phyloP scores from a whole-genome alignment of 768 basidiomycete genomes.

The Amanita polypyramis region DNA sequence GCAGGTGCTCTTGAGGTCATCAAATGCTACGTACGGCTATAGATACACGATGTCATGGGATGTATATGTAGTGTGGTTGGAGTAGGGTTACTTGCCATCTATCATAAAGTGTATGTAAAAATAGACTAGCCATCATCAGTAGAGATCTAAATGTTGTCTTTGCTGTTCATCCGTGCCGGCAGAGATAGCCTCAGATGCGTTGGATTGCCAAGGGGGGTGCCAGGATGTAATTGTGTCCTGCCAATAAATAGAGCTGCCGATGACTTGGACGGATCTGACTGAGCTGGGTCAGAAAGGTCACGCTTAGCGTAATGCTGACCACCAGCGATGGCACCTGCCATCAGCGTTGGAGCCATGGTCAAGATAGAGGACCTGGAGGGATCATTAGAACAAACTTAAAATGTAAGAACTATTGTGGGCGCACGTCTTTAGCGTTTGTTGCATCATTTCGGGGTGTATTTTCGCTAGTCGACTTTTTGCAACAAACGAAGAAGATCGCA shows the following conservation, averaged over 20 bases:
- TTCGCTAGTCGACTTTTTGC: slow-evolving; percentile 63
- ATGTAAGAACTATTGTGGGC: slow-evolving; percentile 1
- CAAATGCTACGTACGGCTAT: neutral
- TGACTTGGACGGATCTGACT: slow-evolving; percentile 67
- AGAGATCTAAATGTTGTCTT: neutral
- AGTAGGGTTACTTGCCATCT: neutral
- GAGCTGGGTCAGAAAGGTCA: slow-evolving; percentile 64
- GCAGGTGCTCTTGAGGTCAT: neutral
- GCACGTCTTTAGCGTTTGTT: slow-evolving; percentile 36
- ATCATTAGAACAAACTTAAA: neutral
- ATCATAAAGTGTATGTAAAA: neutral
- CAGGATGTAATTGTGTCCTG: slow-evolving; percentile 80
- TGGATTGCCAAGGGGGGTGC: slow-evolving; percentile 62
- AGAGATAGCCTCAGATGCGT: slow-evolving; percentile 14
- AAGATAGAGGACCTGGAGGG: slow-evolving; percentile 20
- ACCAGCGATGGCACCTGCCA: slow-evolving; percentile 41
- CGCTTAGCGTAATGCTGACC: slow-evolving; percentile 56
- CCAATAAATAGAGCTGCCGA: slow-evolving; percentile 81
- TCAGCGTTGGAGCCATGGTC: slow-evolving; percentile 45
- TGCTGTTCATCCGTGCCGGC: neutral
- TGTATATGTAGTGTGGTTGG: neutral
- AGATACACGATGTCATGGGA: neutral
- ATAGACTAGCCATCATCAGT: neutral
- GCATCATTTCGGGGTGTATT: slow-evolving; percentile 30
- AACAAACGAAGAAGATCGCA: slow-evolving; percentile 79